Evolutionary conservation across 257 asterid species (phyloP).

Genomic region (Capsicum rhomboideum): DNA sequence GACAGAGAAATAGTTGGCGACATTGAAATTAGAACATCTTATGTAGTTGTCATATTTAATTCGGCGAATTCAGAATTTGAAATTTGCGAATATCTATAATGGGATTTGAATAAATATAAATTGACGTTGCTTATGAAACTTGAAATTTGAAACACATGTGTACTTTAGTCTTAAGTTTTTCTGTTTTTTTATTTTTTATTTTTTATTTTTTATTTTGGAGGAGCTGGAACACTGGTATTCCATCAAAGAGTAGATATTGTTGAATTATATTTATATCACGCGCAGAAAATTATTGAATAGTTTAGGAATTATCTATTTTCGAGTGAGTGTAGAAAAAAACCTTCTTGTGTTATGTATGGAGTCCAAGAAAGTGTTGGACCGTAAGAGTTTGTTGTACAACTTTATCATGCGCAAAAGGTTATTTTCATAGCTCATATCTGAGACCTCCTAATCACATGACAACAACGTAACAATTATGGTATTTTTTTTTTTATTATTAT

Average conservation of each 20-base stretch:
- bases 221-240: background rate
- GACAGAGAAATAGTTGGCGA: background rate
- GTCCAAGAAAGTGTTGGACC: too few relatives aligned
- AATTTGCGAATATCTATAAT: background rate
- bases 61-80: background rate
- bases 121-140: background rate
- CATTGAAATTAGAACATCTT: background rate
- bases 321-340: too few relatives aligned
- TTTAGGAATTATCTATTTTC: too few relatives aligned
- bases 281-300: background rate
- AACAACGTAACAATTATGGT: too few relatives aligned
- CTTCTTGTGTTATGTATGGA: too few relatives aligned
- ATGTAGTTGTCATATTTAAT: background rate
- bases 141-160: background rate
- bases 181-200: background rate
- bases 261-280: background rate
- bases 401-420: too few relatives aligned
- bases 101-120: background rate
- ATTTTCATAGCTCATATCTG: too few relatives aligned
- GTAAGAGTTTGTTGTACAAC: too few relatives aligned
- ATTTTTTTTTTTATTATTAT: too few relatives aligned
- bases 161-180: background rate
- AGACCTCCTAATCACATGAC: too few relatives aligned
- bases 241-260: background rate
- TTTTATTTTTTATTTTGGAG: background rate